Percentiles rank a stretch among this genome's conserved stretches.
phyloP scores from a whole-genome alignment of 306 rosid species.

The Morella rubra region DNA sequence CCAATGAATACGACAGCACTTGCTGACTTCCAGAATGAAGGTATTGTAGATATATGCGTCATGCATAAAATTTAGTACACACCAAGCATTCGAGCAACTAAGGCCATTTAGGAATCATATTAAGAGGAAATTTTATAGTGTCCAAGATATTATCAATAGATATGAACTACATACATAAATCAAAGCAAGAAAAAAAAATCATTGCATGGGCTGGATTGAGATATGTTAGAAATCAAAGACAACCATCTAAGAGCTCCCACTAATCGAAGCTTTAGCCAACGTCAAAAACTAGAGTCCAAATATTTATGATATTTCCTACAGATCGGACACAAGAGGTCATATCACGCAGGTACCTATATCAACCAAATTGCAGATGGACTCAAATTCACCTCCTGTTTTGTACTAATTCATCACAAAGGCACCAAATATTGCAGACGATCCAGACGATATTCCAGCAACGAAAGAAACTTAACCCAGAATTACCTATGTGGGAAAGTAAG shows the following conservation, averaged over 20 bases:
- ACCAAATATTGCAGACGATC: not conserved
- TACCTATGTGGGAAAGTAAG: slow-evolving; percentile 76
- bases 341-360: not conserved
- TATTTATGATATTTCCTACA: not conserved
- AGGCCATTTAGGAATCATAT: not conserved
- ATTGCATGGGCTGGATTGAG: not conserved
- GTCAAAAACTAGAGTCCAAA: not conserved
- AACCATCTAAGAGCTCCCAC: not conserved
- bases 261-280: not conserved
- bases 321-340: not conserved
- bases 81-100: not conserved
- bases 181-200: not conserved
- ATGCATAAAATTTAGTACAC: not conserved
- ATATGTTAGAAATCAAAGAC: not conserved
- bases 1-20: not conserved
- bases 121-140: not conserved
- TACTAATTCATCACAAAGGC: not conserved
- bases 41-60: not conserved
- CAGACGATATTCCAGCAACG: not conserved
- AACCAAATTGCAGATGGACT: not conserved
- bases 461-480: not conserved
- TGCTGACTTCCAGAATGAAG: not conserved
- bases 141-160: not conserved
- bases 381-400: not conserved
- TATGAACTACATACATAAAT: not conserved